These are phyloP conservation scores for Aspergillus sp. DNA, from an alignment of 2,329 filamentous ascomycete species.

Conservation along the genomic window DNA sequence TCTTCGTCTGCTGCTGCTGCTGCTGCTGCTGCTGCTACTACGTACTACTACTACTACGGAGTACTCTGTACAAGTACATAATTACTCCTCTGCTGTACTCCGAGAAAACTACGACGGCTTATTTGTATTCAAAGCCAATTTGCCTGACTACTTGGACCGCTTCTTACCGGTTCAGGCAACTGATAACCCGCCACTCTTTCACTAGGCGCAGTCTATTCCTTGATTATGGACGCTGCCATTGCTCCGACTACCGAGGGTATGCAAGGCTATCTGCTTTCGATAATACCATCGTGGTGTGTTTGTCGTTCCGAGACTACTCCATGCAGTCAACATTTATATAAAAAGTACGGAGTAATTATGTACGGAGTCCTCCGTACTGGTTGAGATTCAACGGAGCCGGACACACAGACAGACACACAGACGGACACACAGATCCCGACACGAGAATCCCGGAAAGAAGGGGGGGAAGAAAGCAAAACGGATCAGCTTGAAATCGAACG, in stretches of 20 bases:
- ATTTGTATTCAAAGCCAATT: too few relatives aligned
- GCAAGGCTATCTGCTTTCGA: background rate
- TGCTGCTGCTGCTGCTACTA: background rate
- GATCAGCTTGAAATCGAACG: conserved; percentile 12
- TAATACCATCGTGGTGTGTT: too few relatives aligned
- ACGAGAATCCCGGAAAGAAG: background rate
- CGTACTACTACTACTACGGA: background rate
- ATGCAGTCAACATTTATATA: background rate
- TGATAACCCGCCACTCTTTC: background rate
- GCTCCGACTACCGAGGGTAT: background rate
- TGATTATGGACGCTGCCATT: background rate
- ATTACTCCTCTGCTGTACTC: background rate
- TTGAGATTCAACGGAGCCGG: background rate
- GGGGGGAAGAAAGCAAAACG: background rate
- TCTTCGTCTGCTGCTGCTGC: background rate
- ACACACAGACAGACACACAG: background rate
- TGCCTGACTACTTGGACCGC: background rate
- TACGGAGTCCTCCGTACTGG: too few relatives aligned
- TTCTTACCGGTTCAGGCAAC: background rate
- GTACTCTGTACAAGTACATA: background rate
- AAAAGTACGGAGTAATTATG: background rate
- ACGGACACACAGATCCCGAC: background rate
- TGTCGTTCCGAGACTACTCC: too few relatives aligned
- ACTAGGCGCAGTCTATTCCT: background rate
- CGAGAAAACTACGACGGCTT: background rate